Conservation (phyloP, 352 stramenopile species). For the Pythium phragmiticola region DNA sequence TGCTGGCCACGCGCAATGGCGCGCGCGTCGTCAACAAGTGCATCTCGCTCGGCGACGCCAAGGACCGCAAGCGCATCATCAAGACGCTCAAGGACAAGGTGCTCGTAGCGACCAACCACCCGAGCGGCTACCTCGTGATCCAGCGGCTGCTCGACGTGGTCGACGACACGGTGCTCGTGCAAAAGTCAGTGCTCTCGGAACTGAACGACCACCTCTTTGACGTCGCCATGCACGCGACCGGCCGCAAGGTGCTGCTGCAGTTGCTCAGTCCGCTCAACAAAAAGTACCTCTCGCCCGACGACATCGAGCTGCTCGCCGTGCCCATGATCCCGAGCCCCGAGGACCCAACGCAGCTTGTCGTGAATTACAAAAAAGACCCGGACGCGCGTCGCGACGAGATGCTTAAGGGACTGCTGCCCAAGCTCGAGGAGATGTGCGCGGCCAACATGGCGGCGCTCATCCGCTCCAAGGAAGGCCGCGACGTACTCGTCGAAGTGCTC, state of each 20-base stretch:
- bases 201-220: constrained; percentile 74
- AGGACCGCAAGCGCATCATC: constrained; percentile 91
- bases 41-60: constrained; percentile 75
- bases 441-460: constrained; percentile 62
- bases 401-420: constrained; percentile 72
- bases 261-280: constrained; percentile 77
- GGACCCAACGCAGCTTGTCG: constrained; percentile 51
- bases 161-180: constrained; percentile 89
- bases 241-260: constrained; percentile 80
- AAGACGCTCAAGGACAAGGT: constrained; percentile 91
- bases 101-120: constrained; percentile 86
- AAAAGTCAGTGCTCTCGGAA: constrained; percentile 87
- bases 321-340: constrained; percentile 72
- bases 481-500: constrained; percentile 80
- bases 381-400: constrained; percentile 71
- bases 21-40: constrained; percentile 87
- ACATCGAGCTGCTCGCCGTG: constrained; percentile 67
- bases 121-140: constrained; percentile 89
- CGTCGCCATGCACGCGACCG: constrained; percentile 69
- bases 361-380: constrained; percentile 90
- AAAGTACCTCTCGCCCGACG: constrained; percentile 81
- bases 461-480: constrained; percentile 76
- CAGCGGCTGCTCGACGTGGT: constrained; percentile 88
- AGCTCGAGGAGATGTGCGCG: constrained; percentile 77
- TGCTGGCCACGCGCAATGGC: constrained; percentile 86